Percentiles rank a stretch among this genome's conserved stretches.
phyloP scores from a whole-genome alignment of 306 rosid species.

The Lathyrus aphaca region DNA sequence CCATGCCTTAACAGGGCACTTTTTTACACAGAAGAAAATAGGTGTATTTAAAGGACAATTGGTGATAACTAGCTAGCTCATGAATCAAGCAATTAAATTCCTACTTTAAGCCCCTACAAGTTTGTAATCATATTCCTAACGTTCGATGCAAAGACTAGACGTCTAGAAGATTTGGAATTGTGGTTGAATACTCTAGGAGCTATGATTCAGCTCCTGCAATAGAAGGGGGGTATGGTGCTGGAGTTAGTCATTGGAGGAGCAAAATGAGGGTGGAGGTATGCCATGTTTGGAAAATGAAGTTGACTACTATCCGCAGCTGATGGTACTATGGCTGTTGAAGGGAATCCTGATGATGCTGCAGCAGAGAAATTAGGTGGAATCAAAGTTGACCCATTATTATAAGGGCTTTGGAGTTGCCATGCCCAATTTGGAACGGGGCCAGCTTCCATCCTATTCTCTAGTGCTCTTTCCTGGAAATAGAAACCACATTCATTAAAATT shows the following conservation, averaged over 20 bases:
- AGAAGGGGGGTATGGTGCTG: conserved; percentile 53
- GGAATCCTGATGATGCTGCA: conserved; percentile 99
- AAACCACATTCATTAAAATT: neutral
- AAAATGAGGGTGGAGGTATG: conserved; percentile 50
- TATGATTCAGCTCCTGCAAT: conserved; percentile 56
- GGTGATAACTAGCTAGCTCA: conserved; percentile 25
- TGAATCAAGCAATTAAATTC: conserved; percentile 33
- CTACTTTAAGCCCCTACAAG: conserved; percentile 30
- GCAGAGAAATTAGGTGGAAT: conserved; percentile 64
- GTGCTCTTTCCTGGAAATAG: conserved; percentile 77
- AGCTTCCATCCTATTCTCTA: conserved; percentile 64
- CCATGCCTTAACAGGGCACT: conserved; percentile 30
- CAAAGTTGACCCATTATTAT: conserved; percentile 54
- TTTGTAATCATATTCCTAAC: conserved; percentile 31
- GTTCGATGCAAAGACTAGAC: conserved; percentile 16
- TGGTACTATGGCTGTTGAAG: conserved; percentile 49
- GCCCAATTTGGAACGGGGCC: conserved; percentile 60
- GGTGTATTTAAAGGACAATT: conserved; percentile 31
- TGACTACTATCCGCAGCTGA: conserved; percentile 67
- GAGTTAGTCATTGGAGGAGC: conserved; percentile 52
- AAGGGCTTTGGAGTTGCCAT: conserved; percentile 62
- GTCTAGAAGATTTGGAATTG: conserved; percentile 18
- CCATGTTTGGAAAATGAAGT: conserved; percentile 53
- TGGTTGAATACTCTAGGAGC: conserved; percentile 31
- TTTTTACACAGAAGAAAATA: conserved; percentile 40